Evolutionary conservation across 768 basidiomycete genomes (phyloP).

Genomic region (Rhizopogon salebrosus): DNA sequence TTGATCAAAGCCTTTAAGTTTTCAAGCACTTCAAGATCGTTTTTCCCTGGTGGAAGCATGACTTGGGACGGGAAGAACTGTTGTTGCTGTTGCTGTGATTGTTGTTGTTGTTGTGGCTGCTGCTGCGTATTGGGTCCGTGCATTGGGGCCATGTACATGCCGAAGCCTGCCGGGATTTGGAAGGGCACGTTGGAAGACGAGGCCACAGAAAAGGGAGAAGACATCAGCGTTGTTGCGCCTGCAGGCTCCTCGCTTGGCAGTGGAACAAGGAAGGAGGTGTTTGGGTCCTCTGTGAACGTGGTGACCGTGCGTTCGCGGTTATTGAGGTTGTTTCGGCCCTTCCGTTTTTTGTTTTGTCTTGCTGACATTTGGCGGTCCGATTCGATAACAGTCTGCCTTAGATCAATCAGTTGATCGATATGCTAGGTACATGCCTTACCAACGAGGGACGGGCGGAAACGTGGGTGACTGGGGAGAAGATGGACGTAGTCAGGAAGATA

Average conservation of each 20-base stretch:
- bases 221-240: conserved; percentile 27
- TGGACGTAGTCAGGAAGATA: conserved; percentile 2
- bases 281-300: conserved; percentile 57
- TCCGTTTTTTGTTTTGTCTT: conserved; percentile 61
- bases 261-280: conserved; percentile 47
- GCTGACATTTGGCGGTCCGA: conserved; percentile 40
- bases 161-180: conserved; percentile 32
- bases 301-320: conserved; percentile 66
- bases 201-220: conserved; percentile 33
- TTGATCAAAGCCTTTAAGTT: conserved; percentile 71
- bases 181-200: conserved; percentile 30
- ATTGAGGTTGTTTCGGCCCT: conserved; percentile 46
- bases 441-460: not conserved
- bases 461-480: not conserved
- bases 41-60: conserved; percentile 47
- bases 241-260: conserved; percentile 48
- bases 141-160: conserved; percentile 31
- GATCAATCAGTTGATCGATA: conserved; percentile 8
- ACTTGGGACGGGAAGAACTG: conserved; percentile 21
- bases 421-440: not conserved
- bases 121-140: conserved; percentile 13
- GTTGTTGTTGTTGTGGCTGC: conserved; percentile 1
- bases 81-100: conserved; percentile 23
- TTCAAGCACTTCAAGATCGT: conserved; percentile 70
- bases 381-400: not conserved